Base-by-base conservation (phyloP, 768 basidiomycete genomes). In the Amanita pseudoporphyria region DNA sequence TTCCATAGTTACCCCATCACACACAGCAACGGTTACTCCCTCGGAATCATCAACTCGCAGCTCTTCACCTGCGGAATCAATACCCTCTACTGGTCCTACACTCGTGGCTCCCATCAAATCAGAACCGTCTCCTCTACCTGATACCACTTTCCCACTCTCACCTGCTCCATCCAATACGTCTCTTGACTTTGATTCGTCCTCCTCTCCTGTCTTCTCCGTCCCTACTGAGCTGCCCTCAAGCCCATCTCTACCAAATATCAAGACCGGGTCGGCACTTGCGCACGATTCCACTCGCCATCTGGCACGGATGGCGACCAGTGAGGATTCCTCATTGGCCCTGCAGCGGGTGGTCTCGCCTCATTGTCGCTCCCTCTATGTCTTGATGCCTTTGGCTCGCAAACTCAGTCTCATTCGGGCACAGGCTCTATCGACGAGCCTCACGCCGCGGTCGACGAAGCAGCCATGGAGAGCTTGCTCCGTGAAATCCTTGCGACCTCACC, bases 291-390 rank as follows among this genome's bases (percentile, higher is more conserved):
- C 89, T 92, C 81, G 89, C 89, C 89, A 92, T 83, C 84, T 86
- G 84, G 89, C 89, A 92, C 89, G 89, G 89, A 84, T 92, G 89
- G 89, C 78, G 89, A 82, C 76, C 80, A 77, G 76, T 72, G 74
- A 69, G 63, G 68, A 67, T 69, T 67, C 67, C 64, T 68, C 75
- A 74, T 74, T 79, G 82, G 73, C 89, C 89, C 86, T 82, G 89
- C 89, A 92, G 89, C 89, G 88, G 89, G 88, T 87, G 85, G 82
- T 70, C 69, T 72, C 71, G 62, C 67, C 64, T 56, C 55, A 53
- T 55, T 57, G 60, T 48, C 44, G 53, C 40, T 50, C 54, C 45
- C 18, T 55, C 18, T 50, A 52, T 45, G 51, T 52, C 18, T 40
- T 57, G 61, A 52, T 55, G 14, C 46, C 59, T 46, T 55, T 57